phyloP scores from a whole-genome alignment of 805 yeast genomes.

The Candida xyloterini region DNA sequence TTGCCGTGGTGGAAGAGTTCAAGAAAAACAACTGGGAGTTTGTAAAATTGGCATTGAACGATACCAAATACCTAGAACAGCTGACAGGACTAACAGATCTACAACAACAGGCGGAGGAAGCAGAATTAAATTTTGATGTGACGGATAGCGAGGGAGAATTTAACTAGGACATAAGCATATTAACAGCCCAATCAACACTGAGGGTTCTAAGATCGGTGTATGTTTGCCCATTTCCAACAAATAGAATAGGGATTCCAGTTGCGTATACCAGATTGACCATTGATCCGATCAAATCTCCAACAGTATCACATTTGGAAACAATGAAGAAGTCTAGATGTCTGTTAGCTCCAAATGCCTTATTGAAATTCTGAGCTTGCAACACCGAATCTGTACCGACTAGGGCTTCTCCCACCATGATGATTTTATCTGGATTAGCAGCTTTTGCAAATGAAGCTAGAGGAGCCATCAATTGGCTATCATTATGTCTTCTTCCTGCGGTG shows the following conservation, averaged over 20 bases:
- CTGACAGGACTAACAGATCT: constrained; percentile 76
- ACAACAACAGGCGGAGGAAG: constrained; percentile 65
- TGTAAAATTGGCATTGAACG: constrained; percentile 65
- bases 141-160: constrained; percentile 38
- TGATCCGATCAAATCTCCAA: constrained; percentile 93
- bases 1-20: constrained; percentile 51
- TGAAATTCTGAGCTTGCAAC: constrained; percentile 89
- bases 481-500: constrained; percentile 97
- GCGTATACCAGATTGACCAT: constrained; percentile 98
- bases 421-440: constrained; percentile 92
- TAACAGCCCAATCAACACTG: constrained; percentile 90
- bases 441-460: constrained; percentile 93
- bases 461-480: constrained; percentile 92
- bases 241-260: constrained; percentile 90
- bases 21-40: constrained; percentile 71
- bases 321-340: constrained; percentile 85
- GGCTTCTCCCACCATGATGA: constrained; percentile 98
- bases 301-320: constrained; percentile 94
- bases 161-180: constrained; percentile 63
- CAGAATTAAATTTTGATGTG: constrained; percentile 38
- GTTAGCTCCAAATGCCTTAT: constrained; percentile 84
- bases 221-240: constrained; percentile 96
- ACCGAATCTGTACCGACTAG: constrained; percentile 97
- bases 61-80: constrained; percentile 65
- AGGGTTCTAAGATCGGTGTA: constrained; percentile 90